Conservation (phyloP, 2,329 filamentous ascomycete genomes). For the Colletotrichum gloeosporioides region DNA sequence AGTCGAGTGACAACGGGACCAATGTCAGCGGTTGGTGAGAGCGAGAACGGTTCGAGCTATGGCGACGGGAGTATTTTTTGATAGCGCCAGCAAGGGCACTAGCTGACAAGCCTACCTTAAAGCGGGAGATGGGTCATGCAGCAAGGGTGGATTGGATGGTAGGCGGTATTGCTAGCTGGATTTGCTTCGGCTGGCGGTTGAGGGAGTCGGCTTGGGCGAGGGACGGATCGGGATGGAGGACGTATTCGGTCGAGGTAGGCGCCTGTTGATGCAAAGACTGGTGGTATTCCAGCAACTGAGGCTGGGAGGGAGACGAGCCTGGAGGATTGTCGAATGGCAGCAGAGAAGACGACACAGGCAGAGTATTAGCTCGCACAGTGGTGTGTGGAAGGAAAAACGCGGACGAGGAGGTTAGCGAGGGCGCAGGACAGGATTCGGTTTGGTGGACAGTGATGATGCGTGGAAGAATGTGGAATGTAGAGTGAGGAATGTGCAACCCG, state of each 20-base stretch:
- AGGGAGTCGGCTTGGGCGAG: neutral
- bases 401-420: neutral
- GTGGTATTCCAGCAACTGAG: neutral
- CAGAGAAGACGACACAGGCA: neutral
- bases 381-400: neutral
- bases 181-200: neutral
- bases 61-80: neutral
- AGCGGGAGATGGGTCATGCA: slow-evolving; percentile 8
- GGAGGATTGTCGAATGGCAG: neutral
- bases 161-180: neutral
- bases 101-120: slow-evolving; percentile 1
- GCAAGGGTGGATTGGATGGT: slow-evolving; percentile 1
- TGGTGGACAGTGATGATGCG: neutral
- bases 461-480: neutral
- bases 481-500: neutral
- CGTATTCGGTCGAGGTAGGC: neutral
- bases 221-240: slow-evolving; percentile 7
- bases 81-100: neutral
- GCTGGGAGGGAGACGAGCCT: neutral
- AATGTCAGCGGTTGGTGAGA: slow-evolving; percentile 7
- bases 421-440: neutral
- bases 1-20: neutral
- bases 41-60: neutral
- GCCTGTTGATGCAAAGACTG: neutral
- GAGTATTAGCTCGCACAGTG: neutral